phyloP scores from a whole-genome alignment of 345 rosid species.

The Arabis alpina region DNA sequence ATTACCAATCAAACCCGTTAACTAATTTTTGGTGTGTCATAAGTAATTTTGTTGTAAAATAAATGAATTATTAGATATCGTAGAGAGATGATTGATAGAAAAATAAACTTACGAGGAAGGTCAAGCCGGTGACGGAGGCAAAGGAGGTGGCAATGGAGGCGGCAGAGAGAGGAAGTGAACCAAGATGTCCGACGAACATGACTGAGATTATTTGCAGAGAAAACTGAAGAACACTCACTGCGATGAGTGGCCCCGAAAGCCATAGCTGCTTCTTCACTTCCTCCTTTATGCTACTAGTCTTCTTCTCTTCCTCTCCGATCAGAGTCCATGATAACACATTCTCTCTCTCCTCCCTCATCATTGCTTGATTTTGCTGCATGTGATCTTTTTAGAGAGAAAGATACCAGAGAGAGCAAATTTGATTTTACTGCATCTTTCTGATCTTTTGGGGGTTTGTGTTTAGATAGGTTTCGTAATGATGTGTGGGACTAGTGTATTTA shows the following conservation, averaged over 20 bases:
- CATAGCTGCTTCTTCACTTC: conserved; percentile 45
- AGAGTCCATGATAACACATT: conserved; percentile 25
- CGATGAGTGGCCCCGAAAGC: conserved; percentile 35
- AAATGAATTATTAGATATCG: not conserved
- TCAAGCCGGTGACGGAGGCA: conserved; percentile 55
- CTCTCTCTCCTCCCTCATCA: conserved; percentile 21
- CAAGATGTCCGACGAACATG: conserved; percentile 70
- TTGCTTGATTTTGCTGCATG: not conserved
- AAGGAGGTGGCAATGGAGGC: conserved; percentile 59
- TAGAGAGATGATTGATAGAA: not conserved
- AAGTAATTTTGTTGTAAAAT: too few species aligned
- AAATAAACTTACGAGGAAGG: conserved; percentile 45
- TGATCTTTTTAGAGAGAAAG: not conserved
- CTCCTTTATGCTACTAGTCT: conserved; percentile 12
- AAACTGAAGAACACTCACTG: conserved; percentile 38
- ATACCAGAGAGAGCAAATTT: not conserved
- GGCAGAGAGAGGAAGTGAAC: conserved; percentile 57
- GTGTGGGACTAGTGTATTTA: conserved; percentile 1
- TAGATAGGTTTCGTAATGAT: conserved; percentile 22
- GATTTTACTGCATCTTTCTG: not conserved
- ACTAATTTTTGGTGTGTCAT: too few species aligned
- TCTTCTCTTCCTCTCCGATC: conserved; percentile 21
- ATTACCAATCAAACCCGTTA: too few species aligned
- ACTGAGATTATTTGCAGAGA: conserved; percentile 45
- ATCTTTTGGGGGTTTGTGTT: conserved; percentile 24